Evolutionary conservation across 2,329 filamentous ascomycete genomes (phyloP).

Genomic region (Niveomyces coronatus): DNA sequence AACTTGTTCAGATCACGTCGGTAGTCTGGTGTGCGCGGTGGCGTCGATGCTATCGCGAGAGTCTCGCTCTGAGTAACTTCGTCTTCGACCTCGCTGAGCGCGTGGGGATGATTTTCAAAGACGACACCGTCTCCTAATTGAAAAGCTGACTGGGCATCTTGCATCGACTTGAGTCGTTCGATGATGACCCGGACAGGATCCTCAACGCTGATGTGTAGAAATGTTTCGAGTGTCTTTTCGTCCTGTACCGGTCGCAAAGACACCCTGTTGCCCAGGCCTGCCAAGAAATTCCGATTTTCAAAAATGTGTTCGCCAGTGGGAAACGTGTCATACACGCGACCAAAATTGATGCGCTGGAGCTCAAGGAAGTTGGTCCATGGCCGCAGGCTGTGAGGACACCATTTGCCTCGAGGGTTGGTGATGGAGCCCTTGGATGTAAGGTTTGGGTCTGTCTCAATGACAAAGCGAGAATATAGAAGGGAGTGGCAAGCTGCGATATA

Average conservation of each 20-base stretch:
- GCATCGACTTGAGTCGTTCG: conserved; percentile 16
- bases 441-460: conserved; percentile 15
- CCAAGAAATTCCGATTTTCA: conserved; percentile 17
- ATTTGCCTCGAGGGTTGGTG: conserved; percentile 21
- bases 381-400: conserved; percentile 18
- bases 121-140: conserved; percentile 20
- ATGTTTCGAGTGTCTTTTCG: conserved; percentile 21
- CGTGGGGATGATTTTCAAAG: conserved; percentile 22
- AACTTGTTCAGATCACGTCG: conserved; percentile 14
- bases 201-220: conserved; percentile 19
- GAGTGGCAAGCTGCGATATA: conserved; percentile 21
- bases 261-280: conserved; percentile 15
- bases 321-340: conserved; percentile 14
- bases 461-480: conserved; percentile 16
- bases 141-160: conserved; percentile 14
- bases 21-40: conserved; percentile 13
- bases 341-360: conserved; percentile 15
- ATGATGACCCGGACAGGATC: conserved; percentile 21
- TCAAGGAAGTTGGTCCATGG: conserved; percentile 22
- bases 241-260: conserved; percentile 12
- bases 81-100: conserved; percentile 17
- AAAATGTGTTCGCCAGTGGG: conserved; percentile 16
- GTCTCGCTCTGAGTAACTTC: conserved; percentile 18
- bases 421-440: conserved; percentile 18
- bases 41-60: too few relatives aligned